Base-by-base conservation (phyloP, 2,329 filamentous ascomycete genomes). In the Hypoxylon sp. region DNA sequence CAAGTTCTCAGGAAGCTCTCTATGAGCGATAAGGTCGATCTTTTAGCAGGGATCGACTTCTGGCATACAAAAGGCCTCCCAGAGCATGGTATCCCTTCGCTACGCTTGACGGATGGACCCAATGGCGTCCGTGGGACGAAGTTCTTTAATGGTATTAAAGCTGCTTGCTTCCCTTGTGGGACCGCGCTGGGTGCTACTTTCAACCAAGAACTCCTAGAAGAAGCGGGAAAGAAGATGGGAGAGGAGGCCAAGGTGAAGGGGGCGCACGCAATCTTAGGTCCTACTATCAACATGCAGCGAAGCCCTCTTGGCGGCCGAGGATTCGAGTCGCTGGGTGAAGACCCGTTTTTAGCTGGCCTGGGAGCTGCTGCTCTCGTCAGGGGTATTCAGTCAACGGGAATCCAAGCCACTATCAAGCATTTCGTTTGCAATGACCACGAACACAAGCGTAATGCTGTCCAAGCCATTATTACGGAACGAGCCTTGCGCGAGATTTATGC, bases 111-210 rank as follows among this genome's bases (percentile, higher is more conserved):
- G 39, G 91, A 93, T 72, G 90, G 91, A 0, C 91, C 91, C 39
- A 92, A 92, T 76, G 91, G 91, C 55, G 86, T 91, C 35, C 84
- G 91, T 70, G 90, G 90, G 55, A 89, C 87, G 51, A 88, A 87
- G 72, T 92, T 91, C 82, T 92, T 92, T 79, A 87, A 89, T 71
- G 88, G 89, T 57, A 80, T 84, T 32, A 83, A 82, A 24, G 85
- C 88, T 1, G 87, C 87, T n/a, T 89, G 87, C 73, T 85, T 90
- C 70, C 87, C 88, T 10, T 89, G 87, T 67, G 87, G 86, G 21
- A 88, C 87, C 0, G 85, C 82, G 1, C 80, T 90, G 5, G 88
- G 85, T 29, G 82, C 88, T 3, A 89, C 87, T 24, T 90, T 86
- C 75, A 88, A 90, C 76, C 78, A 80, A 31, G 77, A 82, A 5